A percentile compares a stretch with the other conserved stretches of the same genome.
Conservation (phyloP, 208 protist genomes). For the Trypanosoma cruzi region DNA sequence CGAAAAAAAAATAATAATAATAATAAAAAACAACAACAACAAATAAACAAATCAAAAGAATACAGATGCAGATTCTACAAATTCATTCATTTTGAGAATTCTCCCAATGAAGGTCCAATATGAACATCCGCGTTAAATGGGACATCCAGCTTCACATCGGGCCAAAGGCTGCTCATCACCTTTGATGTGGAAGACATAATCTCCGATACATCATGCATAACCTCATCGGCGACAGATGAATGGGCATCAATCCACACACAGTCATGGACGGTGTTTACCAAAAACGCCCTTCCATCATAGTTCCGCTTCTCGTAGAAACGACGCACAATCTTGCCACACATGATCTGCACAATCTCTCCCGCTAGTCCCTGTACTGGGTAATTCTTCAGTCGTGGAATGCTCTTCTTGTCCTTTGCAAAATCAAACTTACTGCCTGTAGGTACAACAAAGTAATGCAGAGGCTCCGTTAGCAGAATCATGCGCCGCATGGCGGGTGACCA, state of each 20-base stretch:
- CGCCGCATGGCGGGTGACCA: constrained; percentile 69
- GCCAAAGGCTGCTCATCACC: constrained; percentile 75
- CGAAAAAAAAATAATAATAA: neutral
- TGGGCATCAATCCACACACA: constrained; percentile 93
- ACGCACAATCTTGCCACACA: constrained; percentile 86
- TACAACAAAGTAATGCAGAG: constrained; percentile 85
- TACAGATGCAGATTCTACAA: neutral
- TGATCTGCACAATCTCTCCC: constrained; percentile 92
- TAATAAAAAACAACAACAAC: neutral
- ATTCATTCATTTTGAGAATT: constrained; percentile 45
- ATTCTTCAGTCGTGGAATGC: constrained; percentile 88
- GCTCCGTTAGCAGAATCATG: constrained; percentile 78
- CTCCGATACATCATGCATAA: constrained; percentile 59
- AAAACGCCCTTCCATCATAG: constrained; percentile 81
- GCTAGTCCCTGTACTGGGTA: constrained; percentile 91
- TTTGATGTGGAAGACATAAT: constrained; percentile 82
- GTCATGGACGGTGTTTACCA: constrained; percentile 93
- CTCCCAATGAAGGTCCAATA: constrained; percentile 69
- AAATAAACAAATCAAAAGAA: constrained; percentile 4
- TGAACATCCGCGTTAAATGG: constrained; percentile 86
- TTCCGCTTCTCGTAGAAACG: constrained; percentile 75
- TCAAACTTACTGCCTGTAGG: constrained; percentile 90
- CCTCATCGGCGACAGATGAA: constrained; percentile 70
- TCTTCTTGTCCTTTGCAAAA: constrained; percentile 83
- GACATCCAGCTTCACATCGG: constrained; percentile 87